Base-by-base conservation (phyloP, 2,329 filamentous ascomycete genomes). In the Talaromyces atroroseus region DNA sequence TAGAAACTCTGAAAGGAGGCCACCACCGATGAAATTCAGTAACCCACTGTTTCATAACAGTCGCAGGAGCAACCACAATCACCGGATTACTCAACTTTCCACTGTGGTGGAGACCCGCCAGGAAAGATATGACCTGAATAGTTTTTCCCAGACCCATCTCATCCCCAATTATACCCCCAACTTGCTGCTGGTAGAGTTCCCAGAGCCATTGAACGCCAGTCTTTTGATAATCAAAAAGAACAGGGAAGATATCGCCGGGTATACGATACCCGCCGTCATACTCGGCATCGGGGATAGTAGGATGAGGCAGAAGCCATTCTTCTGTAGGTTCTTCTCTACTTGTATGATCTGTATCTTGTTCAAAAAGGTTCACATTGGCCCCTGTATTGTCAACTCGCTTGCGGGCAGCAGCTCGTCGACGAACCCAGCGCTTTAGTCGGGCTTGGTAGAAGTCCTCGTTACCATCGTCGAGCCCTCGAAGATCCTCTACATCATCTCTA, bases 91-190 rank as follows among this genome's bases (percentile, higher is more conserved):
- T 83, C 21, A 97, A 81, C 65, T 86, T 89, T 63, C 87, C 89
- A 73, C 91, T 97, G 72, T 96, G 92, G 69, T 99, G 94, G 8
- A 99, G 76, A 2, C 90, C 90, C 2, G 94, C 92, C 49, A 99
- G 78, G 64, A 95, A 95, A 0, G 90, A 86, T 51, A 89, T 89
- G 47, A 85, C 80, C 66, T 89, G 86, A 24, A 89, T 87, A 1
- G 94, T 99, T 75, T 99, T 99, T 3, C 94, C 94, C n/a, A 99
- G 76, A 0, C 95, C 94, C 94, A 99, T 99, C 72, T 99, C 94
- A 67, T 99, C 94, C 5, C 92, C 94, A 40, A 99, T 82, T 54
- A 99, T 97, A 2, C 94, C 94, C 23, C 94, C 94, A 5, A 96
- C 91, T 59, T 88, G 83, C 68, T 96, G 91, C 56, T 86, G 84